phyloP scores from a whole-genome alignment of 2,329 filamentous ascomycete genomes.

The Myrmaecium sp. region DNA sequence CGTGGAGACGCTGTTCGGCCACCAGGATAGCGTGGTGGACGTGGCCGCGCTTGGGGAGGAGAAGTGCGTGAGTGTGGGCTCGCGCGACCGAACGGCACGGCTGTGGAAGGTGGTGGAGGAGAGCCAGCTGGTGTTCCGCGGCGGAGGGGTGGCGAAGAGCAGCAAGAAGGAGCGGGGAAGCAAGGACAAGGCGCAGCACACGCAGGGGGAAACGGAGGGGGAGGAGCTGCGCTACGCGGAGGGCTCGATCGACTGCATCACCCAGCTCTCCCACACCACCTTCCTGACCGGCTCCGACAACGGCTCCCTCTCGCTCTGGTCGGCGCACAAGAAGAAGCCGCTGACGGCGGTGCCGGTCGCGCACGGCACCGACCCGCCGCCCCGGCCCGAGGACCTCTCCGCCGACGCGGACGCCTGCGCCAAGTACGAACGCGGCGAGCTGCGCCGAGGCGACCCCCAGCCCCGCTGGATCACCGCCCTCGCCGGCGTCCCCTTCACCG shows the following conservation, averaged over 20 bases:
- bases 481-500: constrained; percentile 71
- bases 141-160: constrained; percentile 40
- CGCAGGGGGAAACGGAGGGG: constrained; percentile 12
- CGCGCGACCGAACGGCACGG: constrained; percentile 76
- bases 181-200: constrained; percentile 14
- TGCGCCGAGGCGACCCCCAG: constrained; percentile 36
- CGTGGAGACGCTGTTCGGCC: constrained; percentile 87
- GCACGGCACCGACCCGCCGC: constrained; percentile 65
- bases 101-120: constrained; percentile 96
- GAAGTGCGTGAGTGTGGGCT: constrained; percentile 78
- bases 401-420: constrained; percentile 51
- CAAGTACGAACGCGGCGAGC: constrained; percentile 21
- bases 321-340: constrained; percentile 84
- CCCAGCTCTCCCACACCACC: constrained; percentile 71
- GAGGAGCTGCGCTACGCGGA: constrained; percentile 39
- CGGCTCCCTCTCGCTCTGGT: constrained; percentile 75
- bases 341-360: constrained; percentile 63
- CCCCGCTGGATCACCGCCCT: constrained; percentile 87
- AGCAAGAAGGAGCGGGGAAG: constrained; percentile 15
- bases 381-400: constrained; percentile 51
- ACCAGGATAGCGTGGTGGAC: constrained; percentile 79
- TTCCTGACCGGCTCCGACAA: constrained; percentile 94
- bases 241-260: constrained; percentile 81
- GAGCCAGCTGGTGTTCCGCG: constrained; percentile 85
- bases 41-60: constrained; percentile 65